Evolutionary conservation across 345 rosid species (phyloP).

Genomic region (Aurinia saxatilis): DNA sequence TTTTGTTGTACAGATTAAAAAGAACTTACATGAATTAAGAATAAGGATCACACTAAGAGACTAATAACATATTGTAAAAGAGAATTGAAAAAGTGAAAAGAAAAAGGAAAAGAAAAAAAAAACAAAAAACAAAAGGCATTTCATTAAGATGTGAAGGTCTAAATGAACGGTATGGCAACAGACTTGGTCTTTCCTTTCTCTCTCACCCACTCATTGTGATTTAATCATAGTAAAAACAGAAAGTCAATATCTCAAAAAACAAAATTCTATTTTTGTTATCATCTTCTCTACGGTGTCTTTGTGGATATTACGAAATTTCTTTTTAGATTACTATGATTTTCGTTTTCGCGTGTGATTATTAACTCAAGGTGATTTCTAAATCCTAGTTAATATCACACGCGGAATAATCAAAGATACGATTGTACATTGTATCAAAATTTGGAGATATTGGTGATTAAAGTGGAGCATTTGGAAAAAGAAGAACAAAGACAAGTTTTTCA

Average conservation of each 20-base stretch:
- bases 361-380: slow-evolving; percentile 11
- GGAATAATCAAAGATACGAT: background rate
- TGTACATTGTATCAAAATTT: background rate
- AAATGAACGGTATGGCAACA: slow-evolving; percentile 22
- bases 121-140: background rate
- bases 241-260: slow-evolving; percentile 9
- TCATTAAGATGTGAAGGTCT: slow-evolving; percentile 8
- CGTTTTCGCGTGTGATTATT: slow-evolving; percentile 28
- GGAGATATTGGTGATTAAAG: background rate
- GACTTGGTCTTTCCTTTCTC: slow-evolving; percentile 15
- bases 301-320: background rate
- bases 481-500: background rate
- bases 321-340: background rate
- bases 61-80: background rate
- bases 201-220: slow-evolving; percentile 15
- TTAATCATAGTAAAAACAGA: slow-evolving; percentile 16
- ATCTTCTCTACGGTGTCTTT: background rate
- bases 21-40: no score
- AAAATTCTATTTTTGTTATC: slow-evolving; percentile 6
- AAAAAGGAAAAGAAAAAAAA: background rate
- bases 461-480: background rate
- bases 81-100: background rate
- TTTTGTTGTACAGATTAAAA: no score
- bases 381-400: slow-evolving; percentile 25
- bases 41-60: no score